Evolutionary conservation across 1,284 basidiomycete genomes (phyloP), one percentile per base, ranked within the genome.

Genomic region (Cryptococcus sp.): DNA sequence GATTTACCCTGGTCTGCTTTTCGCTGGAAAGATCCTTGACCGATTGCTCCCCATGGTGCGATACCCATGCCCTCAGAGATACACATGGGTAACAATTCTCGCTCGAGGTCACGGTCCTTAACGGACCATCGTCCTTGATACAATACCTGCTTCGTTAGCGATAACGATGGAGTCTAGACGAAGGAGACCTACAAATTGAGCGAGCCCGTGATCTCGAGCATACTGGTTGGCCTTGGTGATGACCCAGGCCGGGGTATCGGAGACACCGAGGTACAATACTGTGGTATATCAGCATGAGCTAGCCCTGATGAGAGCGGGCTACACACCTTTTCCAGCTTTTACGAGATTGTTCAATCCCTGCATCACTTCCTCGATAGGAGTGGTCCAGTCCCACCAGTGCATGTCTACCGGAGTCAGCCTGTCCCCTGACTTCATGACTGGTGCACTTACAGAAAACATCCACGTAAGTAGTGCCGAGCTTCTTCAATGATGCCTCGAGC

Each of bases 151-250:
- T 7, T n/a, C 11, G 39, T n/a, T 19, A 14, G 39, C 39, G 34
- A 36, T 14, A 13, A 41, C 19, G 39, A 13, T 16, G 32, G 32
- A 34, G 9, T 34, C 32, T 9, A 16, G 32, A 9, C 10, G 16
- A 34, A n/a, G 50, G 83, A 70, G 23, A 77, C 39, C 7, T 41
- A 41, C 73, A 55, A 83, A 83, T 3, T 76, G 80, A 1, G 78
- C 76, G 61, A 79, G 74, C 3, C 77, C 78, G 41, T 77, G 68
- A 28, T 73, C 68, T 23, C 49, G 50, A 21, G 82, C 82, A 55
- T 82, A 82, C 48, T 76, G 74, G 64, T 83, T 83, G 24, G 79
- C 80, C 9, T 75, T 74, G 13, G 77, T 57, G 24, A 83, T 81
- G 37, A 83, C 64, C 80, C 80, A 83, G 0, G 82, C 80, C 0